Percentiles rank a stretch among this genome's conserved stretches.
Evolutionary conservation across 2,329 filamentous ascomycete species (phyloP).

Genomic region (Dothidotthia symphoricarpi): DNA sequence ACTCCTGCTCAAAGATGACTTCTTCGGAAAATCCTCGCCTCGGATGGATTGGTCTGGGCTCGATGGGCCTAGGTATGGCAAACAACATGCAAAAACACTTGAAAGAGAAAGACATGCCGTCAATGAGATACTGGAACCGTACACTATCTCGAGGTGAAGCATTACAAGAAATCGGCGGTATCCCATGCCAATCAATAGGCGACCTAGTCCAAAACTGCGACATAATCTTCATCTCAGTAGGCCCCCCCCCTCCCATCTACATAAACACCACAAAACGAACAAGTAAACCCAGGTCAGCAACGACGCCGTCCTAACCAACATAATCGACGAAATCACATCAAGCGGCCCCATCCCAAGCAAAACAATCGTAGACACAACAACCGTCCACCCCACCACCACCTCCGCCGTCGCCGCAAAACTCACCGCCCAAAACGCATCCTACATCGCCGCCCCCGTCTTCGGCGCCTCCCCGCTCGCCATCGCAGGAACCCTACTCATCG

Average conservation of each 20-base stretch:
- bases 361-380: constrained; percentile 52
- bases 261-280: background rate
- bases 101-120: constrained; percentile 6
- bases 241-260: background rate
- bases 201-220: constrained; percentile 22
- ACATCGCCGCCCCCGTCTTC: constrained; percentile 52
- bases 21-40: constrained; percentile 2
- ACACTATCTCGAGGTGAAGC: constrained; percentile 48
- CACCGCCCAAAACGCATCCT: constrained; percentile 27
- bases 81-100: constrained; percentile 51
- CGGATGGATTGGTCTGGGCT: constrained; percentile 48
- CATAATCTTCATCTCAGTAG: constrained; percentile 39
- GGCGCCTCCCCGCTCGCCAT: constrained; percentile 53
- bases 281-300: constrained; percentile 36
- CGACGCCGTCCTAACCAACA: constrained; percentile 42
- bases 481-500: constrained; percentile 49
- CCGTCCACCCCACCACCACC: constrained; percentile 50
- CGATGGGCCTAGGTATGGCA: constrained; percentile 54
- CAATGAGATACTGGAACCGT: constrained; percentile 48
- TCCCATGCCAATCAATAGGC: constrained; percentile 12
- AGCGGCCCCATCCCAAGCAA: constrained; percentile 38
- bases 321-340: constrained; percentile 28
- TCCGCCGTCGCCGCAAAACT: constrained; percentile 31
- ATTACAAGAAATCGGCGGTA: constrained; percentile 29
- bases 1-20: background rate